Percentiles rank a stretch among this genome's conserved stretches.
phyloP scores from a whole-genome alignment of 768 basidiomycete species.

The Lactarius sanguifluus region DNA sequence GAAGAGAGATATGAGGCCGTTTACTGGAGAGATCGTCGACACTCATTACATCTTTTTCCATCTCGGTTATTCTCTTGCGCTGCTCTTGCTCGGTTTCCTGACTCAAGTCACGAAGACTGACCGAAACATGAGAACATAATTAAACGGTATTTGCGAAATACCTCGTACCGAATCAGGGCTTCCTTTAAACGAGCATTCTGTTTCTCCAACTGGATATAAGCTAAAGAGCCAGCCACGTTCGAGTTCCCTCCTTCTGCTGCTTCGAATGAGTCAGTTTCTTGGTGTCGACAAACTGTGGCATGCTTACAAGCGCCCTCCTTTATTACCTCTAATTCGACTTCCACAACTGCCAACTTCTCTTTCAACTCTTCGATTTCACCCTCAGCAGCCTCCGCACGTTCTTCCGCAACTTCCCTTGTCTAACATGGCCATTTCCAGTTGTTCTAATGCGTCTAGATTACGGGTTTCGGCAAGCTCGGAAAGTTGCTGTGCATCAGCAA shows the following conservation, averaged over 20 bases:
- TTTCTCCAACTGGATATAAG: slow-evolving; percentile 87
- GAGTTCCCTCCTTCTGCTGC: slow-evolving; percentile 36
- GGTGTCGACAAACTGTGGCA: background rate
- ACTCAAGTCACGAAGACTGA: slow-evolving; percentile 82
- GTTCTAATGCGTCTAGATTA: slow-evolving; percentile 78
- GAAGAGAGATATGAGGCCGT: background rate
- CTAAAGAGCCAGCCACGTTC: slow-evolving; percentile 56
- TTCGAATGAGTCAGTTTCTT: slow-evolving; percentile 19
- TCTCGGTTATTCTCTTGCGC: slow-evolving; percentile 72
- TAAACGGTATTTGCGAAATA: slow-evolving; percentile 4
- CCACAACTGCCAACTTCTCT: slow-evolving; percentile 73
- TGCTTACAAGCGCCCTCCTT: slow-evolving; percentile 50
- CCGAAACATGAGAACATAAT: slow-evolving; percentile 10
- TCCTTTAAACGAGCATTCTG: slow-evolving; percentile 96
- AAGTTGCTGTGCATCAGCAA: slow-evolving; percentile 77
- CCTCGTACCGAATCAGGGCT: slow-evolving; percentile 73
- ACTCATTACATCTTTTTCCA: slow-evolving; percentile 83
- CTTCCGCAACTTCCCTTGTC: slow-evolving; percentile 98
- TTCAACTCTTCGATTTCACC: slow-evolving; percentile 73
- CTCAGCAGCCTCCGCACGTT: slow-evolving; percentile 79
- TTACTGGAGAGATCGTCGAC: slow-evolving; percentile 81
- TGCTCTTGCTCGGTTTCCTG: slow-evolving; percentile 87
- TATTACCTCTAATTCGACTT: slow-evolving; percentile 82
- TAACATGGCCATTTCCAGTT: slow-evolving; percentile 91
- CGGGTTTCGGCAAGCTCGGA: slow-evolving; percentile 66